Evolutionary conservation across 225 moss, liverwort and hornwort species (phyloP).

Genomic region (Polytrichum commune): DNA sequence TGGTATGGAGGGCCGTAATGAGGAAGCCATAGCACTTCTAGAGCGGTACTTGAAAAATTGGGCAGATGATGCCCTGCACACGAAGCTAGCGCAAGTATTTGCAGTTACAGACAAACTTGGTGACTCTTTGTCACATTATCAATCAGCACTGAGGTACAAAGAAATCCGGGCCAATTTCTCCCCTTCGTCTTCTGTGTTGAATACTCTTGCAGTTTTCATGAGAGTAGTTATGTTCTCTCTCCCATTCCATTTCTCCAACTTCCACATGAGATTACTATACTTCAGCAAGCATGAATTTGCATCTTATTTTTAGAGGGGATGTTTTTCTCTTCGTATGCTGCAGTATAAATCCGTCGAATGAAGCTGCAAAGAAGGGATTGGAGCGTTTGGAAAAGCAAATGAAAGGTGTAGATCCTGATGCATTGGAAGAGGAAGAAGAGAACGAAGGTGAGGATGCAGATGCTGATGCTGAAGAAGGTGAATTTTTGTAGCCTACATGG

Average conservation of each 20-base stretch:
- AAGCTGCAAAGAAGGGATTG: constrained; percentile 79
- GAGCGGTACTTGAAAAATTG: constrained; percentile 85
- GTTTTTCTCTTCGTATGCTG: not conserved
- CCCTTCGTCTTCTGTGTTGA: too few species aligned
- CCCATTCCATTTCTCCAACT: too few species aligned
- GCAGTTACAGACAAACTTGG: constrained; percentile 72
- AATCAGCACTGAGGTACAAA: constrained; percentile 79
- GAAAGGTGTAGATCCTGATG: constrained; percentile 91
- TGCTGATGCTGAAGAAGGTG: constrained; percentile 82
- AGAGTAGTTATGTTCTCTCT: too few species aligned
- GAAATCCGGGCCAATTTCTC: not conserved
- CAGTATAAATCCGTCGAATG: constrained; percentile 83
- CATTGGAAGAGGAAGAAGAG: constrained; percentile 80
- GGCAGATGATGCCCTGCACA: constrained; percentile 85
- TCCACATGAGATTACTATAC: too few species aligned
- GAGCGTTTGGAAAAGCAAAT: constrained; percentile 87
- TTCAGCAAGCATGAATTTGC: too few species aligned
- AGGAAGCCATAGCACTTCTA: constrained; percentile 68
- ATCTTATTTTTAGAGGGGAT: too few species aligned
- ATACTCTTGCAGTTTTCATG: too few species aligned
- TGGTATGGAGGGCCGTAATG: constrained; percentile 69
- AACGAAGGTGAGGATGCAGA: constrained; percentile 92
- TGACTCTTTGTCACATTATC: constrained; percentile 86
- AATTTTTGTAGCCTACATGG: constrained; percentile 57
- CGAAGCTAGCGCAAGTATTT: constrained; percentile 82